Percentiles rank a stretch among this genome's conserved stretches.
These are phyloP conservation scores for Trichoderma sp. DNA, from an alignment of 2,329 filamentous ascomycete genomes.

Conservation along the genomic window DNA sequence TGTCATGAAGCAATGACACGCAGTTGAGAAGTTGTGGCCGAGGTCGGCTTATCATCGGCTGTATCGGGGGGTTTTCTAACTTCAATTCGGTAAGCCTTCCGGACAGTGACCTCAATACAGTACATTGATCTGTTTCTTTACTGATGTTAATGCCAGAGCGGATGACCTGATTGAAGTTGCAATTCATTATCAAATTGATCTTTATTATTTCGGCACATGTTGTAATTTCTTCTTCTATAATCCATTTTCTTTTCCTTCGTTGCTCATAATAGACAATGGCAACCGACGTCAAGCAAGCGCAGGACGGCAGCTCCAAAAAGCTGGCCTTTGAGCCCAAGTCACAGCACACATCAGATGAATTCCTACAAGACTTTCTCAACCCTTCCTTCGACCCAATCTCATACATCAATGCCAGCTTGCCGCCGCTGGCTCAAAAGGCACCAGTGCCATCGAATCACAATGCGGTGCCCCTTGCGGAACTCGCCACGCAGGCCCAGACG, in stretches of 20 bases:
- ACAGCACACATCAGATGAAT: conserved; percentile 66
- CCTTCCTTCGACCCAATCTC: conserved; percentile 77
- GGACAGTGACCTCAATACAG: not conserved
- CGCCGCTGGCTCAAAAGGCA: conserved; percentile 56
- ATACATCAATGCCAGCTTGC: conserved; percentile 78
- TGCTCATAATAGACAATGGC: conserved; percentile 31
- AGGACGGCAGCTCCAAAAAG: conserved; percentile 40
- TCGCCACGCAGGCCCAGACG: conserved; percentile 77
- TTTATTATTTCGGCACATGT: not conserved
- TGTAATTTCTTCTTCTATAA: not conserved
- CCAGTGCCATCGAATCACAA: conserved; percentile 27
- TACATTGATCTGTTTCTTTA: not conserved
- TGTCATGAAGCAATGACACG: not conserved
- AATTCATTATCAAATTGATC: not conserved
- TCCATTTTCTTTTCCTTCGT: not conserved
- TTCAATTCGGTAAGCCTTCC: not conserved
- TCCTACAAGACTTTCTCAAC: conserved; percentile 71
- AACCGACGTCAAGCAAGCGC: conserved; percentile 47
- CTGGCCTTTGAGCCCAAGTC: conserved; percentile 49
- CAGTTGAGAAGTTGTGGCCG: conserved; percentile 3
- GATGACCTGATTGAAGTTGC: not conserved
- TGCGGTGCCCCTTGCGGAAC: conserved; percentile 64
- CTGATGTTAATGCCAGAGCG: not conserved
- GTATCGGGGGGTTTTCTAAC: not conserved
- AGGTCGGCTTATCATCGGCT: conserved; percentile 37